These are phyloP conservation scores for Globisporangium irregulare DNA, from an alignment of 352 stramenopile species.

Conservation along the genomic window DNA sequence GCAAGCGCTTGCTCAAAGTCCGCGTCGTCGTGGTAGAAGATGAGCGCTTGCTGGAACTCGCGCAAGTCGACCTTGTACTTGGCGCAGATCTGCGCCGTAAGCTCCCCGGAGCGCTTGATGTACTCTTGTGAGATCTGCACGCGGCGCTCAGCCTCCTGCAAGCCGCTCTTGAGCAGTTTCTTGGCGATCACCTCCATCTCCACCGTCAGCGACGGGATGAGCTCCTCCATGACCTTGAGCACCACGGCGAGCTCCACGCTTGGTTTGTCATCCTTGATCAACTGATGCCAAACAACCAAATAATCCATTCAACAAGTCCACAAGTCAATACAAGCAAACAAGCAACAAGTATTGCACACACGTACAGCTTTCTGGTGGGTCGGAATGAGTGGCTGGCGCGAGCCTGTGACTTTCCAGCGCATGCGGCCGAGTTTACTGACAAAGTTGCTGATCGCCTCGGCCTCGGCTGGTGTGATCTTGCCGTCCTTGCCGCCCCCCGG, in stretches of 20 bases:
- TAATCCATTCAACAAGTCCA: neutral
- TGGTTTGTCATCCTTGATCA: slow-evolving; percentile 58
- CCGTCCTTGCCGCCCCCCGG: slow-evolving; percentile 42
- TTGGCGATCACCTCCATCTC: slow-evolving; percentile 71
- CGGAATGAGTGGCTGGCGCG: slow-evolving; percentile 66
- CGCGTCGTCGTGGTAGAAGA: slow-evolving; percentile 77
- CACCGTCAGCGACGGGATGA: slow-evolving; percentile 63
- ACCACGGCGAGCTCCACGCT: slow-evolving; percentile 56
- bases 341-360: neutral
- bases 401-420: slow-evolving; percentile 79
- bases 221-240: slow-evolving; percentile 62
- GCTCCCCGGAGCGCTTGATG: slow-evolving; percentile 55
- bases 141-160: slow-evolving; percentile 40
- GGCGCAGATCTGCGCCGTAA: slow-evolving; percentile 52
- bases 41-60: slow-evolving; percentile 68
- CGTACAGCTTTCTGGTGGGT: slow-evolving; percentile 38
- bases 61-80: slow-evolving; percentile 55
- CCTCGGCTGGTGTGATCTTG: slow-evolving; percentile 59
- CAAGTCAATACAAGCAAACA: neutral
- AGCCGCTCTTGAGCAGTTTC: slow-evolving; percentile 6
- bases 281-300: slow-evolving; percentile 17
- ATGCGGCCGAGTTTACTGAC: slow-evolving; percentile 67
- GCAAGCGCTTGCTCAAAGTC: slow-evolving; percentile 62
- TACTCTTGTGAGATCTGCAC: slow-evolving; percentile 62
- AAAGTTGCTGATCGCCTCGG: slow-evolving; percentile 68